A percentile compares a stretch with the other conserved stretches of the same genome.
These are phyloP conservation scores for Ailanthus altissimus DNA, from an alignment of 345 rosid species.

Conservation along the genomic window DNA sequence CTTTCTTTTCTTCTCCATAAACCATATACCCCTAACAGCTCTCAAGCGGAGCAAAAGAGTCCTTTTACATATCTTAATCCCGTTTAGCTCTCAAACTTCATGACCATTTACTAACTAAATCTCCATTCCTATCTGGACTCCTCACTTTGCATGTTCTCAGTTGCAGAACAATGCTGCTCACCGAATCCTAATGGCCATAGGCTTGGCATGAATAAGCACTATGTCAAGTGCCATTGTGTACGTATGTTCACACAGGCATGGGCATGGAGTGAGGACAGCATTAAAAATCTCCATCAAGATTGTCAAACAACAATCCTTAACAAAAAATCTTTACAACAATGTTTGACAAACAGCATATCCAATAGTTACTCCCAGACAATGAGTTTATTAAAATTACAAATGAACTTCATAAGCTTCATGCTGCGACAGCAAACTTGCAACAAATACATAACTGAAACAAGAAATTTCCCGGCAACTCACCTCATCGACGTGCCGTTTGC, in stretches of 20 bases:
- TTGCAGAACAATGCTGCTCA: neutral
- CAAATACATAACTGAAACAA: neutral
- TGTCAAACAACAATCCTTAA: neutral
- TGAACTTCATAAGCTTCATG: neutral
- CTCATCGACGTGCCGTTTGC: slow-evolving; percentile 89
- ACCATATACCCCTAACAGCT: neutral
- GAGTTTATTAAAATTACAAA: neutral
- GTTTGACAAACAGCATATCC: neutral
- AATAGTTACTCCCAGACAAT: neutral
- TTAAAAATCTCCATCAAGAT: neutral
- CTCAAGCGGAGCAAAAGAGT: neutral
- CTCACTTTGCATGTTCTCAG: neutral
- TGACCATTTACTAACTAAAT: neutral
- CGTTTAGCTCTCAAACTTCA: neutral
- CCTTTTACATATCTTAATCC: neutral
- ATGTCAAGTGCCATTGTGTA: neutral
- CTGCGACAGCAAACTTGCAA: neutral
- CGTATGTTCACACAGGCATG: neutral
- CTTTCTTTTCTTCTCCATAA: neutral
- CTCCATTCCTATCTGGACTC: neutral
- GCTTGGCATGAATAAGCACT: neutral
- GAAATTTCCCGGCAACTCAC: slow-evolving; percentile 29
- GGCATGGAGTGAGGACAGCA: neutral
- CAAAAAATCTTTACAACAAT: neutral
- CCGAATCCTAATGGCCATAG: neutral